phyloP scores from a whole-genome alignment of 2,329 filamentous ascomycete genomes.

The Epichloe gansuensis region DNA sequence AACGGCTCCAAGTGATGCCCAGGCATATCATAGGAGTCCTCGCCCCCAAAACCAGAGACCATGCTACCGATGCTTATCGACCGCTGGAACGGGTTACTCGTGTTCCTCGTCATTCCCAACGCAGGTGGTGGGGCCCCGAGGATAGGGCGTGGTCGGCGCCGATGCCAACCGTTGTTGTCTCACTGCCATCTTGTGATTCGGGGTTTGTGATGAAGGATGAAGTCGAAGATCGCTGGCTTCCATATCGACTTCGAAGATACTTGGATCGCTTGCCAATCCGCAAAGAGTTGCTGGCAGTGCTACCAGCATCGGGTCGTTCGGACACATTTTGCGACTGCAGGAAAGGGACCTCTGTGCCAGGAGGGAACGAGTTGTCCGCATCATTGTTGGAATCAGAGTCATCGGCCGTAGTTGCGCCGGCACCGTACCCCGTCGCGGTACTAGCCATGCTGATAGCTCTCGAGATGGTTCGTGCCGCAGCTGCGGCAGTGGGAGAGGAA shows the following conservation, averaged over 20 bases:
- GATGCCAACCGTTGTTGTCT: slow-evolving; percentile 56
- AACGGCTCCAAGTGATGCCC: slow-evolving; percentile 36
- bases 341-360: slow-evolving; percentile 16
- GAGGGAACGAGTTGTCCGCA: slow-evolving; percentile 16
- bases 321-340: slow-evolving; percentile 20
- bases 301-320: slow-evolving; percentile 30
- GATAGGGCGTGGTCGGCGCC: slow-evolving; percentile 72
- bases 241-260: slow-evolving; percentile 44
- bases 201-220: slow-evolving; percentile 45
- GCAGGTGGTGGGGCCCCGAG: slow-evolving; percentile 62
- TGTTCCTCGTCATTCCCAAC: slow-evolving; percentile 34
- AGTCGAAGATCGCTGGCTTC: slow-evolving; percentile 47
- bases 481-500: slow-evolving; percentile 45
- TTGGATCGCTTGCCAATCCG: slow-evolving; percentile 36
- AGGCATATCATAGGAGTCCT: slow-evolving; percentile 39
- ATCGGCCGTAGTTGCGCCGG: slow-evolving; percentile 7
- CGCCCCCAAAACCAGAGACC: slow-evolving; percentile 52
- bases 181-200: slow-evolving; percentile 52
- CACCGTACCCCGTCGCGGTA: slow-evolving; percentile 6
- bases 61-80: slow-evolving; percentile 84
- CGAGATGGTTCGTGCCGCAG: slow-evolving; percentile 40
- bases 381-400: slow-evolving; percentile 15
- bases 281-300: slow-evolving; percentile 34
- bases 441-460: slow-evolving; percentile 37
- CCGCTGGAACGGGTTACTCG: slow-evolving; percentile 51